Conservation (phyloP, 2,329 filamentous ascomycete species). For the Basipetospora chlamydospora region DNA sequence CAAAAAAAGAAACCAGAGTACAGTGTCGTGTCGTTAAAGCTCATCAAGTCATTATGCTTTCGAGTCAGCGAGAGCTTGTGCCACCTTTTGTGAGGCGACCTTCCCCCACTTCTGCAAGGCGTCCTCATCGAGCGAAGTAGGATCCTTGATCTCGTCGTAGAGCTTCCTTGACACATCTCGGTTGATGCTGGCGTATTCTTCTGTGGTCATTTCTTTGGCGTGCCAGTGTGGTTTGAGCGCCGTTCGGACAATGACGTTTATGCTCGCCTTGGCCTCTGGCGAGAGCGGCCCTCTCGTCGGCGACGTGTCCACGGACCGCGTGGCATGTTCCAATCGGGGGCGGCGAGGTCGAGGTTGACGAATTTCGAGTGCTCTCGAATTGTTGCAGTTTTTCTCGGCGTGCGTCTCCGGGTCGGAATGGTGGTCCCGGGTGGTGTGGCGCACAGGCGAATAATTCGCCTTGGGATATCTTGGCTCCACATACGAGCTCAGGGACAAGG, state of each 20-base stretch:
- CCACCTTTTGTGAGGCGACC: conserved; percentile 65
- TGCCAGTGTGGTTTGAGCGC: conserved; percentile 75
- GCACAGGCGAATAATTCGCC: conserved; percentile 55
- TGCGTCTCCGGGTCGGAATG: conserved; percentile 28
- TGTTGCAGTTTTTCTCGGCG: conserved; percentile 12
- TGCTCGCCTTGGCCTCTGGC: conserved; percentile 70
- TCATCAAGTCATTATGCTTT: conserved; percentile 22
- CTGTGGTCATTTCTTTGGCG: conserved; percentile 64
- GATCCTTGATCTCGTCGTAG: conserved; percentile 53
- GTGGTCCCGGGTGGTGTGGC: conserved; percentile 26
- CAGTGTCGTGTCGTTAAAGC: conserved; percentile 1
- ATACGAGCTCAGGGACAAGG: conserved; percentile 51
- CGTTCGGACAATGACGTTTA: conserved; percentile 75
- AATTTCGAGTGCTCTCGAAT: conserved; percentile 27
- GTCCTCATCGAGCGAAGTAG: conserved; percentile 46
- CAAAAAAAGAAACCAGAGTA: not conserved
- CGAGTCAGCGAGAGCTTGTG: conserved; percentile 51
- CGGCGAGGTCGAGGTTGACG: conserved; percentile 37
- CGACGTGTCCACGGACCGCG: conserved; percentile 49
- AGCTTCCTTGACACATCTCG: conserved; percentile 75
- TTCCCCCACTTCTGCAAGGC: conserved; percentile 59
- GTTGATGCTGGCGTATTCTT: conserved; percentile 88
- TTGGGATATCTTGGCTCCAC: conserved; percentile 63
- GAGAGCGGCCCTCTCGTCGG: conserved; percentile 53
- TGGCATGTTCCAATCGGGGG: conserved; percentile 23